Evolutionary conservation across 192 early-diverging fungal genomes (phyloP), one percentile per base, ranked within the genome.

Genomic region (Phlyctochytrium bullatum): DNA sequence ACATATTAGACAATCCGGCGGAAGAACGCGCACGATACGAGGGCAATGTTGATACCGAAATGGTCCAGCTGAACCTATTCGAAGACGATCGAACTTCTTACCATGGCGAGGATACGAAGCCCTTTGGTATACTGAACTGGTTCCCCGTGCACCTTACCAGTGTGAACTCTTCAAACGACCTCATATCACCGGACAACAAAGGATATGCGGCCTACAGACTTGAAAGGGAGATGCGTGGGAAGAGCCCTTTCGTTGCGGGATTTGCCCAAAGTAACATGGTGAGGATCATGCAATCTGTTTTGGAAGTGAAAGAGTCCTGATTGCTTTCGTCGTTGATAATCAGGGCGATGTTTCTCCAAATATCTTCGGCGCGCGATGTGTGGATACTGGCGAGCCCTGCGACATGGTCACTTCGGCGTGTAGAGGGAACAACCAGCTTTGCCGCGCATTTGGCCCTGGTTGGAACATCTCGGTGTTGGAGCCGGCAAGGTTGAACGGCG

Each of bases 271-370:
- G 72, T 32, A 82, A 82, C 69, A 32, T 31, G n/a, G n/a, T n/a
- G n/a, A n/a, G n/a, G n/a, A n/a, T n/a, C n/a, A n/a, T n/a, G n/a
- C n/a, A n/a, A n/a, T n/a, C n/a, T n/a, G n/a, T n/a, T n/a, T n/a
- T n/a, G n/a, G n/a, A n/a, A n/a, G n/a, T n/a, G n/a, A n/a, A n/a
- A n/a, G n/a, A n/a, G n/a, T n/a, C n/a, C n/a, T n/a, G n/a, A n/a
- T n/a, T n/a, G n/a, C n/a, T n/a, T n/a, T n/a, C n/a, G n/a, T n/a
- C n/a, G n/a, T n/a, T n/a, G n/a, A n/a, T n/a, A n/a, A n/a, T n/a
- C n/a, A n/a, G 70, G 79, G 77, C 27, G 80, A 82, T 68, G 77
- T 80, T 16, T 66, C 60, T 36, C 75, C 80, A 20, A 82, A 82
- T 50, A 61, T 64, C 34, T 35, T 56, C 3, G 72, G 75, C 20